phyloP scores from a whole-genome alignment of 176 grass and related monocot genomes.

The Bolboschoenus planiculmis region DNA sequence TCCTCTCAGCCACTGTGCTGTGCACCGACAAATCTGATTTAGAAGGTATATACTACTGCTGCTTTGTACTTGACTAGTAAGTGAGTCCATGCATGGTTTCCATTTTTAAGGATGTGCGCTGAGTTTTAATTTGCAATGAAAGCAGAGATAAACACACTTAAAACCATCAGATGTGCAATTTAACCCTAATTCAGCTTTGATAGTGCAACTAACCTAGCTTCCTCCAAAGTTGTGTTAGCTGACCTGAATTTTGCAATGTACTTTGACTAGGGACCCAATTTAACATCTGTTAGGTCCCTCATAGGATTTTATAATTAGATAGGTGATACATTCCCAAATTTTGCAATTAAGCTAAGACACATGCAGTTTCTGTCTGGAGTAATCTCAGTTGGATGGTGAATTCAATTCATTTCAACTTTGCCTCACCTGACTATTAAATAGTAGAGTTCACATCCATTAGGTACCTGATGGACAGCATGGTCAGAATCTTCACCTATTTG shows the following conservation, averaged over 20 bases:
- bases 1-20: slow-evolving; percentile 39
- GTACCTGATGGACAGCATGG: background rate
- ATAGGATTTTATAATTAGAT: background rate
- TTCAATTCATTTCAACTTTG: background rate
- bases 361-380: background rate
- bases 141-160: background rate
- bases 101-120: background rate
- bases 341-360: background rate
- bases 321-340: background rate
- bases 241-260: background rate
- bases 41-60: slow-evolving; percentile 42
- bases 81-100: background rate
- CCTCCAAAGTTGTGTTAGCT: background rate
- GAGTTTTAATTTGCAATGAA: background rate
- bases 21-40: slow-evolving; percentile 42
- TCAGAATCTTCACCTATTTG: background rate
- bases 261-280: background rate
- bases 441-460: background rate
- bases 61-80: background rate
- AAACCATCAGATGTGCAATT: background rate
- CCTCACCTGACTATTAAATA: background rate
- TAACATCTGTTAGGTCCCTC: background rate
- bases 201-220: background rate
- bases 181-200: background rate
- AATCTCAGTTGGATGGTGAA: background rate